A percentile compares a stretch with the other conserved stretches of the same genome.
Conservation (phyloP, 306 rosid genomes). For the Vachellia pachyceras region DNA sequence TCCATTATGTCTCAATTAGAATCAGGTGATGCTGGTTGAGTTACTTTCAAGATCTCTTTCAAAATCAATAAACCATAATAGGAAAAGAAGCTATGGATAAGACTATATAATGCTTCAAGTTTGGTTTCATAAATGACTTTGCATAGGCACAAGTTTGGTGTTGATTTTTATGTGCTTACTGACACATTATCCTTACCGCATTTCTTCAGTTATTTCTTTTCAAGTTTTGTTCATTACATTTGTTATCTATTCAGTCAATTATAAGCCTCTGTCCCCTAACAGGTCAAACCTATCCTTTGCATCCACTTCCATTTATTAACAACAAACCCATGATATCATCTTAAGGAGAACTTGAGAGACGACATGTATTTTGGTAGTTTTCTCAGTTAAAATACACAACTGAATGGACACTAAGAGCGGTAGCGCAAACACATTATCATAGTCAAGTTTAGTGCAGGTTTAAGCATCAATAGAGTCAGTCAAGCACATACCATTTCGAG, state of each 20-base stretch:
- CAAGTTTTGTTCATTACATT: background rate
- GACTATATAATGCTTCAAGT: too few relatives aligned
- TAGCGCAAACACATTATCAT: too few relatives aligned
- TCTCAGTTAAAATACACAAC: too few relatives aligned
- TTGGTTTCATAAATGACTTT: background rate
- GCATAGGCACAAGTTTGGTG: background rate
- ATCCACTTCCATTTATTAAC: background rate
- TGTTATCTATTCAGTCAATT: background rate
- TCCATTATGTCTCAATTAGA: background rate
- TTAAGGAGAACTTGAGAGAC: too few relatives aligned
- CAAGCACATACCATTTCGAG: too few relatives aligned
- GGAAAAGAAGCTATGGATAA: slow-evolving; percentile 16
- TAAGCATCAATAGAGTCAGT: too few relatives aligned
- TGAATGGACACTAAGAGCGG: too few relatives aligned
- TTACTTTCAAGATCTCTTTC: slow-evolving; percentile 19
- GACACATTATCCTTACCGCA: background rate
- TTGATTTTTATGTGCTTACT: background rate
- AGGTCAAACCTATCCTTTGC: background rate
- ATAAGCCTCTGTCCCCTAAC: background rate
- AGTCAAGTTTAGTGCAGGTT: too few relatives aligned
- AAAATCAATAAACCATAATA: slow-evolving; percentile 1
- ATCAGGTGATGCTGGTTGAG: background rate
- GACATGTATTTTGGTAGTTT: too few relatives aligned
- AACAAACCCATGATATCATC: slow-evolving; percentile 19
- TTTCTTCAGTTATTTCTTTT: background rate